Evolutionary conservation across 2,329 filamentous ascomycete species (phyloP), one percentile per base, ranked within the genome.

Genomic region (Incumbomyces delicatus): DNA sequence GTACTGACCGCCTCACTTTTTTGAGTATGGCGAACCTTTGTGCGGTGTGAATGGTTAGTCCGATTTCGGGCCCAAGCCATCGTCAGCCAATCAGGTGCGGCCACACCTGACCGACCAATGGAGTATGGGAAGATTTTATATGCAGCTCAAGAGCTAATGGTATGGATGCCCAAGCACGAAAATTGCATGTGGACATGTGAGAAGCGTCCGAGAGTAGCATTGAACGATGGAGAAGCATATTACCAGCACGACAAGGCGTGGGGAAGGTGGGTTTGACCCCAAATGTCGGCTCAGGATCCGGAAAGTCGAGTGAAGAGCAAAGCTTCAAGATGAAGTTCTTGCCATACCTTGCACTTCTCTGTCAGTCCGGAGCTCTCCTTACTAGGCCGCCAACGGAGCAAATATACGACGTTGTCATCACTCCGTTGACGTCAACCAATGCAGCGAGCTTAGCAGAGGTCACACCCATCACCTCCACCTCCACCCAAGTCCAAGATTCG

Each of bases 381-480:
- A 53, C 48, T 8, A 38, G 52, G 27, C 50, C 50, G 16, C 43
- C 40, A 17, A 12, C 49, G 3, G 37, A 47, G 10, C 37, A 30
- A n/a, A 37, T 34, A 18, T 49, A 40, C 16, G 36, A 50, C 31
- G 35, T 22, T 36, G 35, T 46, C 8, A 33, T 47, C 31, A 43
- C 45, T 5, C 33, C 50, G 18, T 34, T 53, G 2, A 51, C 47
- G 14, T 34, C 48, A 18, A 46, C 52, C 1, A 16, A 8, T 34
- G 41, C 43, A n/a, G 36, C 38, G 5, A 47, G 44, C 13, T 17
- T 42, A 14, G 42, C 32, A 6, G 33, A 20, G n/a, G 29, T 38
- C 16, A 45, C 42, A n/a, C 27, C 22, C 22, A 27, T 27, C 22
- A 27, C 22, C 22, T 27, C 22, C 22, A 27, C 22, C 22, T 27